Conservation (phyloP, 805 yeast species). For the Kodamaea fukazawae region DNA sequence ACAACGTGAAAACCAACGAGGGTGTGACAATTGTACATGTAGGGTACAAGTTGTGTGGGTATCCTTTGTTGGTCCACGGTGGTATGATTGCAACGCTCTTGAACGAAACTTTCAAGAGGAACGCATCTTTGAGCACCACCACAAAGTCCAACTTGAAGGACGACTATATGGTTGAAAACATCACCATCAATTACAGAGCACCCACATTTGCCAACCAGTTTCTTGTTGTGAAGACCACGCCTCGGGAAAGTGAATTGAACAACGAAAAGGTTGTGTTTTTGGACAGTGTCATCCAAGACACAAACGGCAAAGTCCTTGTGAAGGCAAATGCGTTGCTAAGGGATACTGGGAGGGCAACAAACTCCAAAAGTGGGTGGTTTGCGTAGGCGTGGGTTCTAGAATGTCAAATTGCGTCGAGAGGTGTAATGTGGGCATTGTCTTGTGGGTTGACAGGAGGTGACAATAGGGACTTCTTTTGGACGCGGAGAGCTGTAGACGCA, state of each 20-base stretch:
- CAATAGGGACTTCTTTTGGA: no score
- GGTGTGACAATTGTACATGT: constrained; percentile 68
- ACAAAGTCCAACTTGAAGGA: constrained; percentile 38
- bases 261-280: constrained; percentile 37
- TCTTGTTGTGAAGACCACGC: constrained; percentile 55
- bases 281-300: constrained; percentile 51
- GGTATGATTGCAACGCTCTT: constrained; percentile 80
- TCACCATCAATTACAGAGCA: constrained; percentile 53
- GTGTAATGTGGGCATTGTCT: no score
- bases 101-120: constrained; percentile 69
- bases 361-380: constrained; percentile 10
- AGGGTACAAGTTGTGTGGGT: constrained; percentile 79
- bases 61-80: constrained; percentile 85
- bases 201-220: constrained; percentile 83
- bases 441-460: no score
- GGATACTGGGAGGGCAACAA: constrained; percentile 33
- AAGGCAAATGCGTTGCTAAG: constrained; percentile 51
- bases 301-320: constrained; percentile 55
- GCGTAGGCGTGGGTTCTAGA: no score
- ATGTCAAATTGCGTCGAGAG: no score
- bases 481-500: no score
- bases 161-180: constrained; percentile 38
- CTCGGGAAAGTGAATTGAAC: constrained; percentile 27
- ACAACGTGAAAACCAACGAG: constrained; percentile 53
- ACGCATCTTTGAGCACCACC: constrained; percentile 40